Evolutionary conservation across 352 stramenopile genomes (phyloP), one percentile per base, ranked within the genome.

Genomic region (Pythium aquatile): DNA sequence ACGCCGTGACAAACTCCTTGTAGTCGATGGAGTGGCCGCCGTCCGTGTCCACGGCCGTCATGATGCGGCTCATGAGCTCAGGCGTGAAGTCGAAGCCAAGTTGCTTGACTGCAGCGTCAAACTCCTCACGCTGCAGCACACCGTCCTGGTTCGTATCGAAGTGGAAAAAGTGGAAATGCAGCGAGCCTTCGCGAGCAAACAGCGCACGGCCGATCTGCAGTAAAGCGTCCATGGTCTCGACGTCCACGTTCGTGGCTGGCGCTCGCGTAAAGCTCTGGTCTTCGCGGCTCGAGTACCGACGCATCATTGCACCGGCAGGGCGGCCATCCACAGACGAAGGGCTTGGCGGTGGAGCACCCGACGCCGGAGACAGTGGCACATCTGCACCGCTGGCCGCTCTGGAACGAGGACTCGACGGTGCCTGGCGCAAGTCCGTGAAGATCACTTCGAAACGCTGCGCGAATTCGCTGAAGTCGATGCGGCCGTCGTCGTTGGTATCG

Each of bases 391-490:
- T 71, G 46, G 57, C 51, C 32, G 61, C 56, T 2, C 60, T 17
- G 16, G 67, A 73, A 9, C 67, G 67, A 28, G 67, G 67, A 20
- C 67, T 74, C 32, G 42, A 29, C 35, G 70, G 75, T 42, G 63
- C 47, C 29, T 85, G 76, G 20, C 81, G 75, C 20, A 87, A 58
- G 54, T 91, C 73, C 17, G 86, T 96, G 69, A 97, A 97, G 60
- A 97, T 96, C 5, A 97, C 83, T 59, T 97, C 87, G 46, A 98
- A 98, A 33, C 92, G 85, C 53, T 90, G 79, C 30, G 82, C 85
- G 63, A 98, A 98, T 74, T 98, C 92, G 32, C 83, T 78, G 42
- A 97, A 96, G 54, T 97, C 87, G 59, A 98, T 97, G 52, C 87
- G 87, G 28, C 87, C 90, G 61, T 98, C 91, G 61, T 97, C 87